Percentiles rank a stretch among this genome's conserved stretches.
phyloP scores from a whole-genome alignment of 805 yeast genomes.

The Barnettozyma pratensis region DNA sequence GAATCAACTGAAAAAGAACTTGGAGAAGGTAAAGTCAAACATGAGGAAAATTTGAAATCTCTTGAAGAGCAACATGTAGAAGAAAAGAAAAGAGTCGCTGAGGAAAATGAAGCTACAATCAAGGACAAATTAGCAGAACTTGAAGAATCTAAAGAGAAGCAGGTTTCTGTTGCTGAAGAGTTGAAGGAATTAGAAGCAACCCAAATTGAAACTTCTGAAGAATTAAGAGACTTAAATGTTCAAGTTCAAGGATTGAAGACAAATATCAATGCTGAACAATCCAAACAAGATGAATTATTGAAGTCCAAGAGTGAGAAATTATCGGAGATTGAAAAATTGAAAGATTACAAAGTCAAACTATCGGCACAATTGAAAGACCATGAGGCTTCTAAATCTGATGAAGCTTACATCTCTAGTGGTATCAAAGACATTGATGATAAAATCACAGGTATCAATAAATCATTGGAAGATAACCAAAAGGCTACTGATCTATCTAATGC shows the following conservation, averaged over 20 bases:
- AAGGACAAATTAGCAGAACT: slow-evolving; percentile 16
- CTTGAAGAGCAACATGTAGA: slow-evolving; percentile 22
- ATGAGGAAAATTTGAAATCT: slow-evolving; percentile 14
- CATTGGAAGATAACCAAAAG: slow-evolving; percentile 4
- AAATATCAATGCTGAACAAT: slow-evolving; percentile 14
- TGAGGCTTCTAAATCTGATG: background rate
- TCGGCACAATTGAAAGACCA: slow-evolving; percentile 5
- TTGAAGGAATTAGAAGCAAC: slow-evolving; percentile 21
- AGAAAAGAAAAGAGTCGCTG: slow-evolving; percentile 13
- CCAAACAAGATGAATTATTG: slow-evolving; percentile 15
- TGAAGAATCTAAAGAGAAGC: slow-evolving; percentile 19
- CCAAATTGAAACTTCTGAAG: slow-evolving; percentile 22
- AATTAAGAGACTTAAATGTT: slow-evolving; percentile 13
- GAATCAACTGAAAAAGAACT: slow-evolving; percentile 10
- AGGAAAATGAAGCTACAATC: slow-evolving; percentile 22
- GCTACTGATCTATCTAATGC: background rate
- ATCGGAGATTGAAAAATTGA: slow-evolving; percentile 16
- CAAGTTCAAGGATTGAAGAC: slow-evolving; percentile 15
- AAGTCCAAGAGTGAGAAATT: slow-evolving; percentile 13
- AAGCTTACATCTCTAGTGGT: slow-evolving; percentile 1
- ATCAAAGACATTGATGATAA: slow-evolving; percentile 6
- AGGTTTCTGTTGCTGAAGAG: slow-evolving; percentile 16
- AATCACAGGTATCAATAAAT: slow-evolving; percentile 1
- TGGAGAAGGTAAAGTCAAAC: slow-evolving; percentile 12
- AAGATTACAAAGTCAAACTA: slow-evolving; percentile 16